Conservation (phyloP, 192 early-diverging fungal species). For the Geranomyces variabilis region DNA sequence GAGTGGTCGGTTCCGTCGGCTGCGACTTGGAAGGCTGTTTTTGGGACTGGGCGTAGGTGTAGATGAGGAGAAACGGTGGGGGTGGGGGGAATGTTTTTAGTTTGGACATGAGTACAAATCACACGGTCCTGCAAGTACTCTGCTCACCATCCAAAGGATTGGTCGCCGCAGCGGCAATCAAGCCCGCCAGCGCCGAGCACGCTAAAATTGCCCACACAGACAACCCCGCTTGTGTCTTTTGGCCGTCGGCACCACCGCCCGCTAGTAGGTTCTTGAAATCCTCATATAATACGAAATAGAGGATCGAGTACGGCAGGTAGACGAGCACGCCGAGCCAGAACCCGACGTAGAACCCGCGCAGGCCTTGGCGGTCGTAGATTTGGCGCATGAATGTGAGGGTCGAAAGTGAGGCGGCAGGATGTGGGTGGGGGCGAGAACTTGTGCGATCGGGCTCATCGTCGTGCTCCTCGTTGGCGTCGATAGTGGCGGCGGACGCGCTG, state of each 20-base stretch:
- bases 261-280: constrained; percentile 35
- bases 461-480: neutral
- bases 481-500: too few relatives aligned
- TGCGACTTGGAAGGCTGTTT: constrained; percentile 50
- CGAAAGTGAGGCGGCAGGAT: neutral
- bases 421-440: neutral
- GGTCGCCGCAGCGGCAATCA: constrained; percentile 52
- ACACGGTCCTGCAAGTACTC: neutral
- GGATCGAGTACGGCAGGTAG: constrained; percentile 64
- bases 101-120: neutral
- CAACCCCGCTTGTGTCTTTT: neutral
- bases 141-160: constrained; percentile 61
- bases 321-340: constrained; percentile 66
- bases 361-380: constrained; percentile 42
- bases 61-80: neutral
- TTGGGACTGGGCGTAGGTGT: neutral
- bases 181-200: constrained; percentile 52
- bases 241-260: neutral
- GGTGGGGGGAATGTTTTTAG: neutral
- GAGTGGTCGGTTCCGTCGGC: constrained; percentile 43
- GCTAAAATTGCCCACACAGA: constrained; percentile 48
- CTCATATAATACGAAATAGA: constrained; percentile 62
- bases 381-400: constrained; percentile 16
- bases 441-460: neutral
- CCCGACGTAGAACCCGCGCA: constrained; percentile 63